Conservation (phyloP, 208 protist genomes). For the Trypanosoma theileri region DNA sequence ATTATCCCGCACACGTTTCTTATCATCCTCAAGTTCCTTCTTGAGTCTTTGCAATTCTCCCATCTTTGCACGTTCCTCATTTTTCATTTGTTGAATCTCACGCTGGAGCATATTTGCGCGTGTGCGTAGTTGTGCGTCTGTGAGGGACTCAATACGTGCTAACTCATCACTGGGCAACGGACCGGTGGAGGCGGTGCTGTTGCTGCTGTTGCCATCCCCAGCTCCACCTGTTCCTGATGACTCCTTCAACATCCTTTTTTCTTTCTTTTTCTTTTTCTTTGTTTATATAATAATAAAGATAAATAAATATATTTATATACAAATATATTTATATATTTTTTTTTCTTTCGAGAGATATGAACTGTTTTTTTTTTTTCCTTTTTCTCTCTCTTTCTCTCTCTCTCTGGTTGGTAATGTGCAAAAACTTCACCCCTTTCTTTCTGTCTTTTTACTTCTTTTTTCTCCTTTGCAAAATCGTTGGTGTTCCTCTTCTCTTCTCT, state of each 20-base stretch:
- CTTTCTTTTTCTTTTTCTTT: background rate
- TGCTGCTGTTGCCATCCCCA: background rate
- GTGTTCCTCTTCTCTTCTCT: background rate
- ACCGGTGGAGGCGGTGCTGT: background rate
- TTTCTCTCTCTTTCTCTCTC: background rate
- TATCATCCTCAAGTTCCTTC: conserved; percentile 62
- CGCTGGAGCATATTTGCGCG: conserved; percentile 56
- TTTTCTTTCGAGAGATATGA: too few relatives aligned
- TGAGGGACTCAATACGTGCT: conserved; percentile 72
- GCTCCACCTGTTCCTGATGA: conserved; percentile 9
- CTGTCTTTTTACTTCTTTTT: background rate
- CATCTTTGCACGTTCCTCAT: conserved; percentile 49
- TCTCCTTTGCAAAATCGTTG: background rate
- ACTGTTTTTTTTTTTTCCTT: background rate
- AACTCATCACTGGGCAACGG: conserved; percentile 63
- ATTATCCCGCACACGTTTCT: conserved; percentile 78
- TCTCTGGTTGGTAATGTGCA: background rate
- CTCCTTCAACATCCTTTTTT: conserved; percentile 15
- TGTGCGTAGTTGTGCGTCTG: conserved; percentile 68
- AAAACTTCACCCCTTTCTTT: background rate
- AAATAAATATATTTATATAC: conserved; percentile 1
- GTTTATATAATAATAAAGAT: background rate
- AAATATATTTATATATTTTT: background rate
- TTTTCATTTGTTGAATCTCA: conserved; percentile 70
- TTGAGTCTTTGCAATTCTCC: conserved; percentile 55